Evolutionary conservation across 768 basidiomycete species (phyloP).

Genomic region (Trametes sanguinea): DNA sequence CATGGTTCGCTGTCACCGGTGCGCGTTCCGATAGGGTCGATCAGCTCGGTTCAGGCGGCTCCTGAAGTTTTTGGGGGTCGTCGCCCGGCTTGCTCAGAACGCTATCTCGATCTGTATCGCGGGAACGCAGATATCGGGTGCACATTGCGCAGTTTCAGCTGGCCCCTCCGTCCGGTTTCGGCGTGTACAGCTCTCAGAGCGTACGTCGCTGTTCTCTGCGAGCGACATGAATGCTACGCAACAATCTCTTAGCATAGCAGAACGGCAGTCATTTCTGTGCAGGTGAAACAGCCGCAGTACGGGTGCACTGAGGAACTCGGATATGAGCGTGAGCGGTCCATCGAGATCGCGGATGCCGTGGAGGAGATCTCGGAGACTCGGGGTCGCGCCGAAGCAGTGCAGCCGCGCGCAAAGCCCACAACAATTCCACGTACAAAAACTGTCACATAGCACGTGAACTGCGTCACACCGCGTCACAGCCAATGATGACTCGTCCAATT

Average conservation of each 20-base stretch:
- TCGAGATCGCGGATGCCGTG: slow-evolving; percentile 14
- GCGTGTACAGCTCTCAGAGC: too few relatives aligned
- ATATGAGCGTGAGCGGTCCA: background rate
- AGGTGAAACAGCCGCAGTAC: slow-evolving; percentile 7
- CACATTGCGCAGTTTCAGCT: background rate
- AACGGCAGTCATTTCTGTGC: background rate
- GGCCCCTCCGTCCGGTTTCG: too few relatives aligned
- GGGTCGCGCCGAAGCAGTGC: slow-evolving; percentile 19
- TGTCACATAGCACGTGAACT: slow-evolving; percentile 10
- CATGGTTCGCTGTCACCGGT: slow-evolving; percentile 16
- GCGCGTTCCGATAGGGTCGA: slow-evolving; percentile 21
- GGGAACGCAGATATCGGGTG: slow-evolving; percentile 12
- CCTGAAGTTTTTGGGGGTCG: slow-evolving; percentile 22
- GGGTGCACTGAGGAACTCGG: background rate
- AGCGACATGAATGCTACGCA: too few relatives aligned
- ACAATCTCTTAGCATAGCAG: background rate
- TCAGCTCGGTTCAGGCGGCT: slow-evolving; percentile 12
- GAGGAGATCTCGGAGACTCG: slow-evolving; percentile 12
- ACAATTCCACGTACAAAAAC: background rate
- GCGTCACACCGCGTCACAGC: slow-evolving; percentile 11
- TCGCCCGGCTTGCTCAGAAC: slow-evolving; percentile 22
- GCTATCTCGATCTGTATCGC: slow-evolving; percentile 22
- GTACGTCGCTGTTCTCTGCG: too few relatives aligned
- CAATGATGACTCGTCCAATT: slow-evolving; percentile 20
- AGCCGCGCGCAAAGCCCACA: background rate